A percentile compares a stretch with the other conserved stretches of the same genome.
Conservation (phyloP, 208 protist species). For the Strigomonas galati region DNA sequence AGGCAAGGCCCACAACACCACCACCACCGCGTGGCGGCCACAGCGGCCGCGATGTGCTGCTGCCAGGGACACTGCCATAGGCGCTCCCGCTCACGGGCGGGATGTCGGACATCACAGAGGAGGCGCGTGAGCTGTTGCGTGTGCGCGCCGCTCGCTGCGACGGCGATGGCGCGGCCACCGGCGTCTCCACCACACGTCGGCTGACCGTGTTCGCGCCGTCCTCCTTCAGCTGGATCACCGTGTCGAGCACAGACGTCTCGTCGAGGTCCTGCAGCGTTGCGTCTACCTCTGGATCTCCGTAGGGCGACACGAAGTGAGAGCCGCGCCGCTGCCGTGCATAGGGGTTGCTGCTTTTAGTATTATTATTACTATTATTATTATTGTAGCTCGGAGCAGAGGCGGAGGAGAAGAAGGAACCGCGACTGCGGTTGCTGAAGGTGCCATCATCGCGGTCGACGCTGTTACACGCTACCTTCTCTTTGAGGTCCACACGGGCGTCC, state of each 20-base stretch:
- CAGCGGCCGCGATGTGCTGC: too few species aligned
- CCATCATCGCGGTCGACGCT: not conserved
- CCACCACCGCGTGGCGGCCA: too few species aligned
- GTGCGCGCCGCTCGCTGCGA: not conserved
- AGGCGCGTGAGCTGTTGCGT: not conserved
- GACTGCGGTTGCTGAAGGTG: not conserved
- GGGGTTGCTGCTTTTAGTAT: not conserved
- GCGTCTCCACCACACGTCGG: constrained; percentile 25
- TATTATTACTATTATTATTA: constrained; percentile 3
- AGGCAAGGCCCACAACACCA: too few species aligned
- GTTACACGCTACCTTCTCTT: not conserved
- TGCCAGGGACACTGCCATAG: too few species aligned
- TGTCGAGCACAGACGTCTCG: constrained; percentile 26
- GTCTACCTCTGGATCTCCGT: constrained; percentile 36
- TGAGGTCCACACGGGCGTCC: constrained; percentile 27
- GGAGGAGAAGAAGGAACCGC: not conserved
- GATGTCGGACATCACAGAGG: not conserved
- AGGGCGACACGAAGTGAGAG: constrained; percentile 25
- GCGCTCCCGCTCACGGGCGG: not conserved
- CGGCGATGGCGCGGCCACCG: not conserved
- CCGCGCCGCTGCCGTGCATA: not conserved
- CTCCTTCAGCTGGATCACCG: constrained; percentile 33
- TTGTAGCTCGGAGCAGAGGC: not conserved
- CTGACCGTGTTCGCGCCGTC: constrained; percentile 32
- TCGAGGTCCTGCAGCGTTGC: constrained; percentile 38